Evolutionary conservation across 1,284 basidiomycete genomes (phyloP), one percentile per base, ranked within the genome.

Genomic region (Paramarasmius palmivorus): DNA sequence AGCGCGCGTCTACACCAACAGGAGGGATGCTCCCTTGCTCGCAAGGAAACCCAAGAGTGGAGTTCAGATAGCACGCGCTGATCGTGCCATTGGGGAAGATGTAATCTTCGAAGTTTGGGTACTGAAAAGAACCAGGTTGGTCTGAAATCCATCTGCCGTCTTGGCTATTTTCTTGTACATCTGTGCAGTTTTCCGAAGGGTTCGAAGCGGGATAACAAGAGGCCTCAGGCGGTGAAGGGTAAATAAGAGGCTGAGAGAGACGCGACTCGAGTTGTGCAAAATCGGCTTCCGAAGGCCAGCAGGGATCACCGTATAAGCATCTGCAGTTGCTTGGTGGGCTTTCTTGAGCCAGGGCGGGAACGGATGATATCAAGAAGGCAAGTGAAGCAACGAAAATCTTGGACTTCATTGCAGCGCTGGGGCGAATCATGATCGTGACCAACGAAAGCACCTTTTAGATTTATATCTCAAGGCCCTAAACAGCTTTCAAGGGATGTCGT

Each of bases 1-100:
- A 60, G 9, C 63, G 57, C 12, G 65, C 68, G 32, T 73, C 69
- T 9, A 74, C 67, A 20, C 47, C 56, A 22, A 44, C 19, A 12
- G 22, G 20, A 7, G 39, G 22, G 8, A 44, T n/a, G n/a, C 23
- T 44, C 25, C 41, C 41, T 23, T 48, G 46, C 46, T 48, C 46
- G 17, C 48, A 49, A 9, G 48, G 34, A 25, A 37, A 49, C 23
- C 34, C 48, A 10, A 49, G 35, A 10, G 48, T 37, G 7, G 35
- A 14, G 17, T 49, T 23, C 15, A 36, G 22, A 35, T 37, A 49
- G 23, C 35, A 49, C 14, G 50, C 26, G 36, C 38, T 41, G 26
- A 42, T 20, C 22, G 50, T 42, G 3, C 39, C 29, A 44, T 42
- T 41, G 10, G 22, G 23, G 25, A 32, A 32, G 20, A 51, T 5